phyloP scores from a whole-genome alignment of 2,329 filamentous ascomycete genomes.

The Calonectria pteridis region DNA sequence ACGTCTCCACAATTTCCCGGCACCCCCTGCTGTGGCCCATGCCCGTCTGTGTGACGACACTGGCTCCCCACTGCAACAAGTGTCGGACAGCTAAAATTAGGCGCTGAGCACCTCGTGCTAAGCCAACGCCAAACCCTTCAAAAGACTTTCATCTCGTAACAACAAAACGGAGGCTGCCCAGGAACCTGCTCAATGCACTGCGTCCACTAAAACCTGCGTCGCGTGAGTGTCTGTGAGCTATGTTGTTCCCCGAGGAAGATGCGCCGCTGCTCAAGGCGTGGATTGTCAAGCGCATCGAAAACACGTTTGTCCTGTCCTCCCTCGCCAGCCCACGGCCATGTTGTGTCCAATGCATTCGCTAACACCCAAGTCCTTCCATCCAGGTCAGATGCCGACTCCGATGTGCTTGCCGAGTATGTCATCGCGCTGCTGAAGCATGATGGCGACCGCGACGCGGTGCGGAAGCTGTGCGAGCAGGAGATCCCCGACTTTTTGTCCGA shows the following conservation, averaged over 20 bases:
- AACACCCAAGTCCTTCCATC: conserved; percentile 27
- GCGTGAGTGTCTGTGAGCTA: conserved; percentile 45
- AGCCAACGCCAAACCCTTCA: background rate
- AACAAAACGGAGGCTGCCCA: background rate
- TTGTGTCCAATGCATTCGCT: conserved; percentile 20
- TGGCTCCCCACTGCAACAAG: conserved; percentile 17
- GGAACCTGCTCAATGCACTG: conserved; percentile 17
- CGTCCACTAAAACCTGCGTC: background rate
- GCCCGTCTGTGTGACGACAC: conserved; percentile 35
- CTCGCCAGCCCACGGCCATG: conserved; percentile 23
- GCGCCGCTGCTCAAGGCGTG: conserved; percentile 77
- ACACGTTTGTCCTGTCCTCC: conserved; percentile 67
- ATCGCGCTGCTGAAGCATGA: conserved; percentile 81
- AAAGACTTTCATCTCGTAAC: conserved; percentile 17
- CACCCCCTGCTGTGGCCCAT: background rate
- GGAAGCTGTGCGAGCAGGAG: conserved; percentile 76
- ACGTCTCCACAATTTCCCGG: background rate
- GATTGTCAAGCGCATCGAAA: conserved; percentile 82
- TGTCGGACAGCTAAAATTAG: conserved; percentile 33
- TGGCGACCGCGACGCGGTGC: conserved; percentile 72
- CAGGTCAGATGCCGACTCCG: conserved; percentile 83
- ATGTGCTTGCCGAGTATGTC: conserved; percentile 88
- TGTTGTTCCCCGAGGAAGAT: conserved; percentile 75
- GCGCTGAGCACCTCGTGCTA: conserved; percentile 28
- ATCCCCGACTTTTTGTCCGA: conserved; percentile 82